Percentiles rank a stretch among this genome's conserved stretches.
Evolutionary conservation across 352 stramenopile species (phyloP).

Genomic region (Thraustochytrium sp.): DNA sequence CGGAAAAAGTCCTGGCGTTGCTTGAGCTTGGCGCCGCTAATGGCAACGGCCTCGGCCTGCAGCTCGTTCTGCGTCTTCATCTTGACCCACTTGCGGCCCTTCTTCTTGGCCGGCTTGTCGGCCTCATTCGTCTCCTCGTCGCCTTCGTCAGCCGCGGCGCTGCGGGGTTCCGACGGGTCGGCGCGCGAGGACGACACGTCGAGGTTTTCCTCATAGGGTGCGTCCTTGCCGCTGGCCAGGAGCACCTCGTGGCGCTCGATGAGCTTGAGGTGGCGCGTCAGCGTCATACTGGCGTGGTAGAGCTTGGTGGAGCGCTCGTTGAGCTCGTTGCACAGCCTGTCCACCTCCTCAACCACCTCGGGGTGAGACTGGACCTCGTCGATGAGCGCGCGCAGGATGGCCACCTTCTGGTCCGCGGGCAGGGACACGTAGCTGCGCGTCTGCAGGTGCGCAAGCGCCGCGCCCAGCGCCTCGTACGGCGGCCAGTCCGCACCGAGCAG

Average conservation of each 20-base stretch:
- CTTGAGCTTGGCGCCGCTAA: background rate
- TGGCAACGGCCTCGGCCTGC: background rate
- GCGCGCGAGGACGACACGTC: too few relatives aligned
- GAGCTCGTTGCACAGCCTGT: background rate
- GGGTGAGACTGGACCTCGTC: constrained; percentile 24
- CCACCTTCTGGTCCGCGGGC: background rate
- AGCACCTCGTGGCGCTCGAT: background rate
- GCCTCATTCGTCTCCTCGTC: background rate
- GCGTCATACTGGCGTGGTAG: background rate
- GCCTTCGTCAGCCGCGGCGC: constrained; percentile 1
- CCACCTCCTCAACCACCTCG: constrained; percentile 14
- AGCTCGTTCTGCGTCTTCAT: background rate
- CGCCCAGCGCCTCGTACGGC: background rate
- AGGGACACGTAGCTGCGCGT: background rate
- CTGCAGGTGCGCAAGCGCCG: background rate
- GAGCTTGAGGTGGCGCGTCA: background rate
- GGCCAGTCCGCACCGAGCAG: background rate
- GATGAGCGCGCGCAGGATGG: constrained; percentile 18
- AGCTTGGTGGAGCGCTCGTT: background rate
- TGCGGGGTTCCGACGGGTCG: too few relatives aligned
- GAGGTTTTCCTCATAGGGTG: background rate
- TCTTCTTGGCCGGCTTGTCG: background rate
- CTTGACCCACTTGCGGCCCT: background rate
- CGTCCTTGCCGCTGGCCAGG: background rate
- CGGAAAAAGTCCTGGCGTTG: background rate